Evolutionary conservation across 495 filamentous ascomycete species (phyloP), one percentile per base, ranked within the genome.

Genomic region (Achaetomiella virescens): DNA sequence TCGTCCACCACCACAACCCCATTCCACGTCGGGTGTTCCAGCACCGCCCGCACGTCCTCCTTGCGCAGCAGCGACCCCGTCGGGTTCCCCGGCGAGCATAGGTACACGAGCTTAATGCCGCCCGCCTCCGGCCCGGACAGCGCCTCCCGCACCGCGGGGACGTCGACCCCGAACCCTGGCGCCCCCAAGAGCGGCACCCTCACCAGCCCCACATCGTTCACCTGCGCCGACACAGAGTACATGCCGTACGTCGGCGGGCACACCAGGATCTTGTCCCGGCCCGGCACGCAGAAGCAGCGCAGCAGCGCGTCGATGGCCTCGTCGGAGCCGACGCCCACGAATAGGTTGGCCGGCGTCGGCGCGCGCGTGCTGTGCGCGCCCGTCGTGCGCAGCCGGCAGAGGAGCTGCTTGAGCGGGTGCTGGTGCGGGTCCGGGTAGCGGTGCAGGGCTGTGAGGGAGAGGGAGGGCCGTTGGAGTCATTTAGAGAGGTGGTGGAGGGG

Each of bases 171-270:
- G 72, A 97, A 97, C 18, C 66, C 75, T 0, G 77, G 78, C 1
- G 76, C 78, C 0, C 72, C 68, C 0, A 75, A 63, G n/a, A 97
- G 74, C 2, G 90, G 88, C 17, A 97, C 84, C 66, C 87, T 89
- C 63, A 95, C 86, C 8, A 97, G 78, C 15, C 79, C 80, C 22
- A 98, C 72, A 63, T 97, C 95, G 73, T 98, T 98, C 55, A 95
- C 84, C 62, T 91, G 84, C 0, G 95, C 93, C 45, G 88, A 93
- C 17, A 97, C 93, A 21, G 82, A 78, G 73, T 98, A 97, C 93
- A 98, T 98, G 64, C 93, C 93, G 72, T 98, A 98, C 0, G 93
- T 98, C 0, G 95, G 93, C 20, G 93, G 93, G 65, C 91, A 97
- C 24, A 89, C 90, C 12, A 98, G 81, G 68, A 97, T 91, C 61